Percentiles rank a stretch among this genome's conserved stretches.
Evolutionary conservation across 2,329 filamentous ascomycete genomes (phyloP).

Genomic region (Stachybotrys echinatus): DNA sequence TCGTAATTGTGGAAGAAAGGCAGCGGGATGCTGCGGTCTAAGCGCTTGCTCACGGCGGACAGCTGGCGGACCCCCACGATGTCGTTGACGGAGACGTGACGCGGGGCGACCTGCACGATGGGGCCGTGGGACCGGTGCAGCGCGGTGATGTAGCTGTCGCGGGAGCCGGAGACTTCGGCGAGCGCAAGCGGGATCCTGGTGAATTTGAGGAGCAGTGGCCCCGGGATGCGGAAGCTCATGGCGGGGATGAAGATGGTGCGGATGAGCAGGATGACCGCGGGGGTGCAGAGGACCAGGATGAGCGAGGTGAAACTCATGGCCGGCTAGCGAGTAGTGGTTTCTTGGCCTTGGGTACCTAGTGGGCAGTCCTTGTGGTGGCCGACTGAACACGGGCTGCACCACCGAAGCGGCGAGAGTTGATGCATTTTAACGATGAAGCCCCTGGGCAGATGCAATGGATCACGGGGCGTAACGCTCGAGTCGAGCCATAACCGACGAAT

Average conservation of each 20-base stretch:
- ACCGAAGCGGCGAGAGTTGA: too few relatives aligned
- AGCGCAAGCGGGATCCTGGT: constrained; percentile 29
- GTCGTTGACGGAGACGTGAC: constrained; percentile 2
- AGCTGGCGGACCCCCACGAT: not conserved
- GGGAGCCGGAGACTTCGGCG: not conserved
- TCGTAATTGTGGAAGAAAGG: constrained; percentile 6
- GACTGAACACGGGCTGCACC: too few relatives aligned
- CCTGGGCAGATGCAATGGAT: too few relatives aligned
- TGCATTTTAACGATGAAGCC: too few relatives aligned
- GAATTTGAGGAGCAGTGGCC: constrained; percentile 20
- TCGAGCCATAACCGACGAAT: too few relatives aligned
- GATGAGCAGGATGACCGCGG: not conserved
- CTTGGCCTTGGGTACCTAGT: too few relatives aligned
- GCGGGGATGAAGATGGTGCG: not conserved
- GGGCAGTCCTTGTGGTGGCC: too few relatives aligned
- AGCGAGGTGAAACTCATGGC: not conserved
- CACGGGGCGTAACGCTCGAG: too few relatives aligned
- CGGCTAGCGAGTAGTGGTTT: too few relatives aligned
- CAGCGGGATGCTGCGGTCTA: constrained; percentile 1
- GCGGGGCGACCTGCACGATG: constrained; percentile 4
- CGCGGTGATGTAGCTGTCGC: not conserved
- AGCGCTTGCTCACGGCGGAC: not conserved
- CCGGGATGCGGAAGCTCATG: not conserved
- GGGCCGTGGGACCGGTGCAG: constrained; percentile 3
- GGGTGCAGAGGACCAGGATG: not conserved